These are phyloP conservation scores for Aspergillus sp. DNA, from an alignment of 2,329 filamentous ascomycete genomes.

Conservation along the genomic window DNA sequence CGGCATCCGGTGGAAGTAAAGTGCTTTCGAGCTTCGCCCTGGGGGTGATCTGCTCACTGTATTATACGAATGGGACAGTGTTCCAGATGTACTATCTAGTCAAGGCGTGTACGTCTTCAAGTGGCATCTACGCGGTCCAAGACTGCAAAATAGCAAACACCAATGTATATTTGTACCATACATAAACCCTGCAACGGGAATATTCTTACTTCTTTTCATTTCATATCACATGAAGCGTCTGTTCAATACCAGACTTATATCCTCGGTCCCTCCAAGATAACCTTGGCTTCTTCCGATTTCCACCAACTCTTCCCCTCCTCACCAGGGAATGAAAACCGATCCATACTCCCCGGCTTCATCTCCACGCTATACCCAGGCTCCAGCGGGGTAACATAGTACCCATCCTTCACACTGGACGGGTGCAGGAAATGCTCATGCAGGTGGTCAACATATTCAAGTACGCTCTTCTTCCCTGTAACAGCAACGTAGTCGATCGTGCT, in stretches of 20 bases:
- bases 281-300: constrained; percentile 74
- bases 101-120: neutral
- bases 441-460: constrained; percentile 91
- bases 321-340: constrained; percentile 73
- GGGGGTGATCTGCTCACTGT: neutral
- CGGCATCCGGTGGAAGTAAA: constrained; percentile 45
- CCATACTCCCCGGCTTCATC: constrained; percentile 90
- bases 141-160: neutral
- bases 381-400: constrained; percentile 82
- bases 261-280: constrained; percentile 62
- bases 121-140: neutral
- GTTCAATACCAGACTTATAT: constrained; percentile 22
- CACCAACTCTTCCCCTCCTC: constrained; percentile 81
- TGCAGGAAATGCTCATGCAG: constrained; percentile 90
- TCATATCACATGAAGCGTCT: neutral
- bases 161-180: neutral
- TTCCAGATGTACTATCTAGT: neutral
- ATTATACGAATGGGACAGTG: neutral
- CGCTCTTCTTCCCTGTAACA: constrained; percentile 75
- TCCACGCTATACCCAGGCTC: constrained; percentile 88
- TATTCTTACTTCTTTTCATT: neutral
- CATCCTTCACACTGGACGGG: constrained; percentile 75
- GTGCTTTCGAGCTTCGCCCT: neutral
- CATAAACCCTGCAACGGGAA: neutral
- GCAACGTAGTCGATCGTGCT: constrained; percentile 91